Conservation (phyloP, 106 monocot genomes). For the Amphibolis antarctica region DNA sequence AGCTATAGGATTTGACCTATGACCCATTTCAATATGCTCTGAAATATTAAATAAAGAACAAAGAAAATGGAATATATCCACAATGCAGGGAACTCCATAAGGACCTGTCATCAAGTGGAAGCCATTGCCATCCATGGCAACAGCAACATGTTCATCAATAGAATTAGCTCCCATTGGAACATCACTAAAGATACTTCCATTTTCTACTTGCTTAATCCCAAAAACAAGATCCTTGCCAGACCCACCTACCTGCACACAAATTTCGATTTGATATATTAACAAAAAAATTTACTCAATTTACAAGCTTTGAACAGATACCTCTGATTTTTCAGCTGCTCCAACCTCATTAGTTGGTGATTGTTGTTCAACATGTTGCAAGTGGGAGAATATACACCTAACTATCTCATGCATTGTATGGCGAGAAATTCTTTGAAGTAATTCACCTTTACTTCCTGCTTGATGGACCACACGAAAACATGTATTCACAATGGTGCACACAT, state of each 20-base stretch:
- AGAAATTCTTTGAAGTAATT: constrained; percentile 79
- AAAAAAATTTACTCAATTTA: not conserved
- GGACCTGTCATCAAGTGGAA: constrained; percentile 35
- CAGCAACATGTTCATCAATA: constrained; percentile 13
- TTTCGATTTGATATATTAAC: not conserved
- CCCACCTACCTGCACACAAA: constrained; percentile 34
- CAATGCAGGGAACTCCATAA: constrained; percentile 73
- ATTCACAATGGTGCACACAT: constrained; percentile 74
- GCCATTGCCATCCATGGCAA: constrained; percentile 21
- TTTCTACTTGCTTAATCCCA: constrained; percentile 44
- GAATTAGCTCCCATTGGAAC: constrained; percentile 4
- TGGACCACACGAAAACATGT: constrained; percentile 93
- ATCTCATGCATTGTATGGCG: constrained; percentile 86
- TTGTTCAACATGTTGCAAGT: constrained; percentile 31
- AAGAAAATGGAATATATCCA: constrained; percentile 84
- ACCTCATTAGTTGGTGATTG: not conserved
- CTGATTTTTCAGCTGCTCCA: constrained; percentile 8
- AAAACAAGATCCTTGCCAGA: constrained; percentile 49
- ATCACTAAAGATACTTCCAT: constrained; percentile 23
- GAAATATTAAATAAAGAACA: constrained; percentile 72
- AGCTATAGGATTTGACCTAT: constrained; percentile 50
- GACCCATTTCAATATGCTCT: constrained; percentile 61
- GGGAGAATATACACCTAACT: constrained; percentile 49
- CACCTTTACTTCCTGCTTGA: constrained; percentile 85
- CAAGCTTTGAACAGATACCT: constrained; percentile 25